Conservation (phyloP, 176 grass and related monocot species). For the Oryza longistaminata region DNA sequence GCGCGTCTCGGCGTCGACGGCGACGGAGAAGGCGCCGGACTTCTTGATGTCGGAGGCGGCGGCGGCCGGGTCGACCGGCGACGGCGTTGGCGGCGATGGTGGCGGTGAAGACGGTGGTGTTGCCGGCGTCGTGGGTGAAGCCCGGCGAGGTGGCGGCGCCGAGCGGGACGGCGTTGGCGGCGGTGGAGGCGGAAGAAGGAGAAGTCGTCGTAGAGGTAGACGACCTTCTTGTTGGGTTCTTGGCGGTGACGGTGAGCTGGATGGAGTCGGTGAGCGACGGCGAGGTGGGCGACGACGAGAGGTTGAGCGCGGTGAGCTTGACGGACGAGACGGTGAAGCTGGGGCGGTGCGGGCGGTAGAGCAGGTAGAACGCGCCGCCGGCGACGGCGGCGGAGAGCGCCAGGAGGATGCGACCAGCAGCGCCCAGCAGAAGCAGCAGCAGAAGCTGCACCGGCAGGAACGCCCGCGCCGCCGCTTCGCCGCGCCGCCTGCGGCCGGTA, state of each 20-base stretch:
- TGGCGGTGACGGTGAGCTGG: conserved; percentile 52
- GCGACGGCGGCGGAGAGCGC: conserved; percentile 57
- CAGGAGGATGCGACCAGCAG: conserved; percentile 47
- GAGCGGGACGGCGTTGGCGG: conserved; percentile 54
- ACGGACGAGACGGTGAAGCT: conserved; percentile 65
- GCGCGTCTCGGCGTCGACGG: conserved; percentile 70
- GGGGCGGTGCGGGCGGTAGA: conserved; percentile 86
- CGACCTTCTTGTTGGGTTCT: conserved; percentile 87
- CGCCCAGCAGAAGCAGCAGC: conserved; percentile 75
- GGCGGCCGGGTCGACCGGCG: conserved; percentile 55
- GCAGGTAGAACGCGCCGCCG: conserved; percentile 70
- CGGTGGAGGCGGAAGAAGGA: conserved; percentile 47
- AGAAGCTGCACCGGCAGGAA: conserved; percentile 58
- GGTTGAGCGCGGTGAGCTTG: conserved; percentile 55
- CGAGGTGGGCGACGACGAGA: conserved; percentile 48
- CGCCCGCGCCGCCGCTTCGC: conserved; percentile 48
- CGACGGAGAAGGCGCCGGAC: conserved; percentile 44
- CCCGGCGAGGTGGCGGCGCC: conserved; percentile 59
- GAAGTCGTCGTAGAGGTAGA: conserved; percentile 75
- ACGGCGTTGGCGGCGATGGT: conserved; percentile 32
- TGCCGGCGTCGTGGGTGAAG: conserved; percentile 67
- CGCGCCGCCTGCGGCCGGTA: conserved; percentile 51
- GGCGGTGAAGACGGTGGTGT: conserved; percentile 63
- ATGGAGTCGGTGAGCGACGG: conserved; percentile 57
- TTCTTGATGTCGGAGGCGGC: conserved; percentile 61